Percentiles rank a stretch among this genome's conserved stretches.
These are phyloP conservation scores for Coprinopsis cinerea DNA, from an alignment of 768 basidiomycete species.

Conservation along the genomic window DNA sequence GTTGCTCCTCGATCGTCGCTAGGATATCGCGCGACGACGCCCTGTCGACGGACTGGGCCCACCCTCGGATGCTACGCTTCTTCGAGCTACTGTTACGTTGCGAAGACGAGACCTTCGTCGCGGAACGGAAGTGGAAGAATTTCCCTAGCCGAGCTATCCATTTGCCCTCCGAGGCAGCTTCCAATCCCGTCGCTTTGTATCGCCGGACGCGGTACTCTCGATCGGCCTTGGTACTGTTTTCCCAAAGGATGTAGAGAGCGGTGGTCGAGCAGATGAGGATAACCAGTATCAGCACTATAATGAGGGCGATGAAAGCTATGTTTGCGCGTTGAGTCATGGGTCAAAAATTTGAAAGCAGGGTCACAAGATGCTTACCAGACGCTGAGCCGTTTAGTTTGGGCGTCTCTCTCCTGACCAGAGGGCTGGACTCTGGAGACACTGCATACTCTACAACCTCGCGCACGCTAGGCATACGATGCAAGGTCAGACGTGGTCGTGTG, in stretches of 20 bases:
- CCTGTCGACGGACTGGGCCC: not conserved
- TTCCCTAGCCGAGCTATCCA: not conserved
- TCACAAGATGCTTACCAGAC: not conserved
- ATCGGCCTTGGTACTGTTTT: not conserved
- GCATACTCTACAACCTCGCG: too few relatives aligned
- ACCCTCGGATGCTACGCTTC: not conserved
- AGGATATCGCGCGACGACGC: not conserved
- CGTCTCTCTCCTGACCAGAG: not conserved
- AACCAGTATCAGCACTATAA: constrained; percentile 5
- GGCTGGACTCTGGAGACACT: not conserved
- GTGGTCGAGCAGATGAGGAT: constrained; percentile 4
- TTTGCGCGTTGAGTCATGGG: not conserved
- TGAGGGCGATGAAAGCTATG: constrained; percentile 10
- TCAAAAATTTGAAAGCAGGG: not conserved
- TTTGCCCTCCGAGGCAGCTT: not conserved
- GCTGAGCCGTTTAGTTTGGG: not conserved
- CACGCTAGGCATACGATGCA: not conserved
- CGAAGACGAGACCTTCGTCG: not conserved
- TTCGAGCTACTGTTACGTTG: not conserved
- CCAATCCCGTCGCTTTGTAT: not conserved
- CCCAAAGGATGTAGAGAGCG: constrained; percentile 3
- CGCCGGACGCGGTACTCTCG: not conserved
- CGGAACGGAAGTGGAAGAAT: not conserved
- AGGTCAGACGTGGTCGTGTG: not conserved
- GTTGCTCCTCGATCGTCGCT: not conserved